phyloP scores from a whole-genome alignment of 2,329 filamentous ascomycete species.

The Colletotrichum tofieldiae region DNA sequence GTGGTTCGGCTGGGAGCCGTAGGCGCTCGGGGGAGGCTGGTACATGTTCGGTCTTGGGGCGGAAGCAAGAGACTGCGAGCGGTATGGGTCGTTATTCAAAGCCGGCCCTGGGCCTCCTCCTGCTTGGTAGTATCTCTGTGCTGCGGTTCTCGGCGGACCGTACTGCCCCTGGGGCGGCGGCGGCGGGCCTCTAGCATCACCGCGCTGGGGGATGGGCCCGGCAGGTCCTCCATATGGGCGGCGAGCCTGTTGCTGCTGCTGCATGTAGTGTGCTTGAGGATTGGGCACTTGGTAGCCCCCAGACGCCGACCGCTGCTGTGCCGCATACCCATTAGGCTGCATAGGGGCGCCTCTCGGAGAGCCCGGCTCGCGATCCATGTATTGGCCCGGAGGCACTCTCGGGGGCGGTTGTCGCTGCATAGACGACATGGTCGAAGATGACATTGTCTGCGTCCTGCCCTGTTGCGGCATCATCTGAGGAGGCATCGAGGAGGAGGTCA shows the following conservation, averaged over 20 bases:
- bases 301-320: constrained; percentile 65
- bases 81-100: constrained; percentile 86
- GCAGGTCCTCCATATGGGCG: constrained; percentile 62
- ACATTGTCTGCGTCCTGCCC: constrained; percentile 83
- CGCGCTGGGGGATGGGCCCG: constrained; percentile 64
- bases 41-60: constrained; percentile 82
- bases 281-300: constrained; percentile 63
- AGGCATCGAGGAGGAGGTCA: constrained; percentile 83
- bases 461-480: constrained; percentile 64
- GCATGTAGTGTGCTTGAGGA: constrained; percentile 63
- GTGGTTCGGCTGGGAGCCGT: constrained; percentile 57
- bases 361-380: constrained; percentile 54
- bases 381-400: constrained; percentile 61
- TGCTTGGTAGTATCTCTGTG: constrained; percentile 74
- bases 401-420: constrained; percentile 78
- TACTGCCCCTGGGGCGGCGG: constrained; percentile 53
- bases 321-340: constrained; percentile 51
- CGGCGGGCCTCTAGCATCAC: constrained; percentile 70
- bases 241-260: constrained; percentile 60
- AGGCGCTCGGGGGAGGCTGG: constrained; percentile 73
- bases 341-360: constrained; percentile 58
- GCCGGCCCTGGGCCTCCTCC: constrained; percentile 76
- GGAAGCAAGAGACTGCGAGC: constrained; percentile 93
- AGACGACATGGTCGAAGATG: constrained; percentile 60
- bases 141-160: constrained; percentile 58